These are phyloP conservation scores for Trypanosoma platydactyli DNA, from an alignment of 208 protist genomes.

Conservation along the genomic window DNA sequence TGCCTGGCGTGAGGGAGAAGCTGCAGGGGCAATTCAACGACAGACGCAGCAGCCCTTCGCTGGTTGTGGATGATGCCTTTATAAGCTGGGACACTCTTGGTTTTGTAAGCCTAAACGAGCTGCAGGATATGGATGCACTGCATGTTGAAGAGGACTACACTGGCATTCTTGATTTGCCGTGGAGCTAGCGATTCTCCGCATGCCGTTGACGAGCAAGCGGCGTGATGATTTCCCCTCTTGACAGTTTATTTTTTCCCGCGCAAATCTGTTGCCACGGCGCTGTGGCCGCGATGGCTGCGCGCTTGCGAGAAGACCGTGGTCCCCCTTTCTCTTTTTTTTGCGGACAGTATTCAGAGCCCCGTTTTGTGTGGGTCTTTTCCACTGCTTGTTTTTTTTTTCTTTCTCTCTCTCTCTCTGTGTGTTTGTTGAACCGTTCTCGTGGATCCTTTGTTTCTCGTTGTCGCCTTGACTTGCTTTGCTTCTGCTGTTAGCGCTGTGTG, in stretches of 20 bases:
- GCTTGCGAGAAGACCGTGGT: neutral
- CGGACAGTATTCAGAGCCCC: too few relatives aligned
- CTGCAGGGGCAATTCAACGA: constrained; percentile 4
- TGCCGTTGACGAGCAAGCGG: neutral
- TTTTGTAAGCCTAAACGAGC: constrained; percentile 26
- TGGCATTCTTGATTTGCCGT: neutral
- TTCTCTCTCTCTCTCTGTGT: too few relatives aligned
- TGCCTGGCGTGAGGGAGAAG: constrained; percentile 6
- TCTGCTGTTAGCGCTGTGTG: too few relatives aligned
- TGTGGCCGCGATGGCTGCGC: neutral
- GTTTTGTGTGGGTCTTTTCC: too few relatives aligned
- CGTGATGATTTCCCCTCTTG: neutral
- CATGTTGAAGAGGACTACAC: neutral
- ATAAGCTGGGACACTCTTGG: constrained; percentile 23
- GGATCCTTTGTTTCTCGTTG: too few relatives aligned
- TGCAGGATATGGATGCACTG: constrained; percentile 11
- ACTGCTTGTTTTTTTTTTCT: too few relatives aligned
- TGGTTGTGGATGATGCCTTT: constrained; percentile 33
- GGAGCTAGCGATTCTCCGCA: neutral
- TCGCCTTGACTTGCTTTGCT: too few relatives aligned
- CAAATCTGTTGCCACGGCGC: neutral
- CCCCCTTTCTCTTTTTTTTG: constrained; percentile 12
- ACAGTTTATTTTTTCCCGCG: neutral
- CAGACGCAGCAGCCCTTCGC: neutral
- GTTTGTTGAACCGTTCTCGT: too few relatives aligned